Conservation (phyloP, 768 basidiomycete genomes). For the Cytidiella melzeri region DNA sequence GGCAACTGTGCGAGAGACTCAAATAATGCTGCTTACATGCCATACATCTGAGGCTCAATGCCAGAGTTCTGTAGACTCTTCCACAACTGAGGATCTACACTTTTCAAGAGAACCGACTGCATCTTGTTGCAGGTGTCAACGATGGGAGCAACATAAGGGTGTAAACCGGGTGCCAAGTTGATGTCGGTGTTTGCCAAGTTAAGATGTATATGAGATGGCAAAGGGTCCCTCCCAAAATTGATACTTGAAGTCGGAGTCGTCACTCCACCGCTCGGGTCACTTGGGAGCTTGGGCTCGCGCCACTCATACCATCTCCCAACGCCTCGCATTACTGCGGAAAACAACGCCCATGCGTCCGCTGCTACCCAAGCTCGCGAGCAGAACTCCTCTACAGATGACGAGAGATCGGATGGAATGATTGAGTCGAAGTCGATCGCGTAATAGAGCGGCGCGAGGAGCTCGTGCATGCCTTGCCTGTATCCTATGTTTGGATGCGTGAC, state of each 20-base stretch:
- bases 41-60: conserved; percentile 95
- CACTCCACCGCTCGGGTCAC: too few relatives aligned
- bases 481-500: conserved; percentile 75
- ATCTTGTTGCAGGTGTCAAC: conserved; percentile 77
- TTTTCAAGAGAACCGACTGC: conserved; percentile 65
- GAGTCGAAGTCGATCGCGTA: conserved; percentile 84
- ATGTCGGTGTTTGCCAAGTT: conserved; percentile 27
- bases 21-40: conserved; percentile 56
- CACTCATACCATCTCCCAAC: conserved; percentile 70
- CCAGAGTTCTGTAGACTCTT: conserved; percentile 69
- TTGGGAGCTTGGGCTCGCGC: conserved; percentile 28
- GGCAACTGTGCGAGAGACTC: background rate
- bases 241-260: background rate
- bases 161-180: conserved; percentile 39
- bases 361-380: conserved; percentile 67
- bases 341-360: conserved; percentile 86
- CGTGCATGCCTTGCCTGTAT: conserved; percentile 99
- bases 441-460: conserved; percentile 84
- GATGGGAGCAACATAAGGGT: conserved; percentile 77
- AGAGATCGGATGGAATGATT: conserved; percentile 34
- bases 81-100: conserved; percentile 76
- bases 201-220: conserved; percentile 41
- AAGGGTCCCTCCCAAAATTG: conserved; percentile 24
- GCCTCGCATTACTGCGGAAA: conserved; percentile 70
- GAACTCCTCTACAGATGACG: conserved; percentile 41